Evolutionary conservation across 805 yeast genomes (phyloP).

Genomic region (Cyberlindnera xishuangbannaensis): DNA sequence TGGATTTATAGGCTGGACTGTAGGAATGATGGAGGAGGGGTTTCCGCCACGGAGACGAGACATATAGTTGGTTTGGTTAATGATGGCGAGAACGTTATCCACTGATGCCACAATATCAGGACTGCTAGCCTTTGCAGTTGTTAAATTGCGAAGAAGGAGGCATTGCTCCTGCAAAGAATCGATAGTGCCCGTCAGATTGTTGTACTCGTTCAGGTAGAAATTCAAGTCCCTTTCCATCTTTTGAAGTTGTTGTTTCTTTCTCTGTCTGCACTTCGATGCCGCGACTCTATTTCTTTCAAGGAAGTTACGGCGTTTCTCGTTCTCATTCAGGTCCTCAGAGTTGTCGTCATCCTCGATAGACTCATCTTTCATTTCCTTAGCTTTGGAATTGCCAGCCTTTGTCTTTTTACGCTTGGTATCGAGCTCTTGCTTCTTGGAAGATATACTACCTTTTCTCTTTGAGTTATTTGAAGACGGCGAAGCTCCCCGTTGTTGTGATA

Average conservation of each 20-base stretch:
- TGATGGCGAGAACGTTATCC: conserved; percentile 15
- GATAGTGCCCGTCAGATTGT: conserved; percentile 54
- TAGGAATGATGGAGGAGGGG: conserved; percentile 22
- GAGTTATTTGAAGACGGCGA: not conserved
- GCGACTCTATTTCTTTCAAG: conserved; percentile 92
- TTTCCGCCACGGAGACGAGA: conserved; percentile 25
- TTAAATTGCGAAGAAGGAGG: conserved; percentile 38
- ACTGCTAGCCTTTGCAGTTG: conserved; percentile 27
- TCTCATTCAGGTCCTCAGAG: conserved; percentile 43
- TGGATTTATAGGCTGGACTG: conserved; percentile 27
- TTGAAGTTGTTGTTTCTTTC: conserved; percentile 83
- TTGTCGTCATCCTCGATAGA: too few relatives aligned
- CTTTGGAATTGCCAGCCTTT: conserved; percentile 1
- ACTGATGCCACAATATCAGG: conserved; percentile 42
- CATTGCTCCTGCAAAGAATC: conserved; percentile 55
- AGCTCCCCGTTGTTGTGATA: too few relatives aligned
- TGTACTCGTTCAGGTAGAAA: conserved; percentile 65
- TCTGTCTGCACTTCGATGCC: conserved; percentile 90
- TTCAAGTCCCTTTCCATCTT: conserved; percentile 77
- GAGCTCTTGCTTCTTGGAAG: conserved; percentile 3
- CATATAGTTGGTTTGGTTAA: conserved; percentile 22
- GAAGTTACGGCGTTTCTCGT: conserved; percentile 69
- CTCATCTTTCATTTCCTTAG: conserved; percentile 1
- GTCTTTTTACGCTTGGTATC: conserved; percentile 5
- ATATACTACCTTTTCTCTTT: conserved; percentile 4